Evolutionary conservation across 305 asterid genomes (phyloP).

Genomic region (Solanum hybrid): DNA sequence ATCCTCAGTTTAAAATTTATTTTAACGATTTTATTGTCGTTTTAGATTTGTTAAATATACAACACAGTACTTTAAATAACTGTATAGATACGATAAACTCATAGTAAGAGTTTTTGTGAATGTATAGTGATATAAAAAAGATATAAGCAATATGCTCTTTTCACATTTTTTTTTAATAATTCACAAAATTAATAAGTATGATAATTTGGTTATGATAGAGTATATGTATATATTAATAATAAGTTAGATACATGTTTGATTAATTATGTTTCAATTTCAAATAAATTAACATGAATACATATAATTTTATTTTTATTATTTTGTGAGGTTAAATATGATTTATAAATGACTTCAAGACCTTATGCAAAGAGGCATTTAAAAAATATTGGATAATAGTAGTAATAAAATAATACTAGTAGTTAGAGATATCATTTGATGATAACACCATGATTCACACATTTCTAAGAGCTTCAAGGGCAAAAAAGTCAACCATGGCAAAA

Average conservation of each 20-base stretch:
- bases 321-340: not conserved
- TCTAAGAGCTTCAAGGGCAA: not conserved
- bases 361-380: not conserved
- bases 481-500: not conserved
- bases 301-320: not conserved
- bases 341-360: not conserved
- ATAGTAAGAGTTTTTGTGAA: not conserved
- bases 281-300: not conserved
- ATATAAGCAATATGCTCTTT: not conserved
- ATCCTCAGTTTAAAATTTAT: not conserved
- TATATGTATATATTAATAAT: not conserved
- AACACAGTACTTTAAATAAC: not conserved
- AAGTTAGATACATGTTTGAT: not conserved
- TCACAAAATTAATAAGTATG: not conserved
- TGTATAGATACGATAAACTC: fast-evolving
- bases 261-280: not conserved
- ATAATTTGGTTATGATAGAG: not conserved
- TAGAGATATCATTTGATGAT: not conserved
- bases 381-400: not conserved
- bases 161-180: not conserved
- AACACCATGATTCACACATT: not conserved
- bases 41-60: not conserved
- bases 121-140: not conserved
- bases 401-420: not conserved
- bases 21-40: not conserved